Evolutionary conservation across 352 stramenopile species (phyloP).

Genomic region (Phytophthora sp.): DNA sequence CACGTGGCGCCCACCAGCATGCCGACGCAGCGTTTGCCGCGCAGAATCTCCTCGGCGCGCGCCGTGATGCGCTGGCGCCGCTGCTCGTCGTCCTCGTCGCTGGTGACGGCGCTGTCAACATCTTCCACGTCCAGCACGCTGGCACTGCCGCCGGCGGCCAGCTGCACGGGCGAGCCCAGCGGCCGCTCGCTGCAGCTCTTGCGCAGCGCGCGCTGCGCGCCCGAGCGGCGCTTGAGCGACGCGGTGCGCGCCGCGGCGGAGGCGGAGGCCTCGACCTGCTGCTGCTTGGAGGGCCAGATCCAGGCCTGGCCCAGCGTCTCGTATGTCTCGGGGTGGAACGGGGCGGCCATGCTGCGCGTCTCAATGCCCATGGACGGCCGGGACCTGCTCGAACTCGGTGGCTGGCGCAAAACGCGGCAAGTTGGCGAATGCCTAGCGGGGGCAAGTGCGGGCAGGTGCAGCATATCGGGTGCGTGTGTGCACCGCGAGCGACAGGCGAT

Average conservation of each 20-base stretch:
- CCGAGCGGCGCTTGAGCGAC: conserved; percentile 38
- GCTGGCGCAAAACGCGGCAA: conserved; percentile 20
- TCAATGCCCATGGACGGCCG: conserved; percentile 38
- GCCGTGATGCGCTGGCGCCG: conserved; percentile 51
- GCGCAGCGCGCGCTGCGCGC: conserved; percentile 31
- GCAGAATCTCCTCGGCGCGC: conserved; percentile 70
- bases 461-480: conserved; percentile 5
- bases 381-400: neutral
- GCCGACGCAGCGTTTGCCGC: conserved; percentile 63
- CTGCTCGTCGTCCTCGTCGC: conserved; percentile 35
- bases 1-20: conserved; percentile 71
- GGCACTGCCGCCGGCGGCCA: conserved; percentile 27
- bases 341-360: conserved; percentile 19
- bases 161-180: conserved; percentile 17
- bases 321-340: conserved; percentile 37
- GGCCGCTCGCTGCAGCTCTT: conserved; percentile 49
- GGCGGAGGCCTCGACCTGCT: conserved; percentile 30
- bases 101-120: conserved; percentile 30
- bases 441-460: conserved; percentile 1
- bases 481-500: conserved; percentile 27
- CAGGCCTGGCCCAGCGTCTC: conserved; percentile 45
- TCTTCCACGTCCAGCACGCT: conserved; percentile 42
- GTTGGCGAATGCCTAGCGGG: conserved; percentile 39
- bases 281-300: conserved; percentile 42
- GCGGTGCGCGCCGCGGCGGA: conserved; percentile 17